Conservation (phyloP, 2,329 filamentous ascomycete species). For the Clonostachys solani region DNA sequence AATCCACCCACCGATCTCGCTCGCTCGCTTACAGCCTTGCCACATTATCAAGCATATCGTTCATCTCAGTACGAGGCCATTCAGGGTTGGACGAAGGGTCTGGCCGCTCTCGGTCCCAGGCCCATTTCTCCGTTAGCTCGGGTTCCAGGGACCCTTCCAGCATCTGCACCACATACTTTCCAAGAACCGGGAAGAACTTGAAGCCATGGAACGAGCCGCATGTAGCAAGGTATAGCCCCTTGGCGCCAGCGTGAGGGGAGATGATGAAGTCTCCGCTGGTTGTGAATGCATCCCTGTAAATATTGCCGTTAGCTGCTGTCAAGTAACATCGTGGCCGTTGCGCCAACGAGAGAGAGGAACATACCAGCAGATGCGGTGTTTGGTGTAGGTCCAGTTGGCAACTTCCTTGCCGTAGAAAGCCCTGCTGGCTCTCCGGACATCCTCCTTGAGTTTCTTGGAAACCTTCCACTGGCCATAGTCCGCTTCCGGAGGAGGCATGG, state of each 20-base stretch:
- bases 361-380: slow-evolving; percentile 65
- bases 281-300: slow-evolving; percentile 59
- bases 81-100: slow-evolving; percentile 46
- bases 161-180: slow-evolving; percentile 58
- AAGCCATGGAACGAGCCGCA: slow-evolving; percentile 65
- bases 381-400: slow-evolving; percentile 51
- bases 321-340: background rate
- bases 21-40: slow-evolving; percentile 17
- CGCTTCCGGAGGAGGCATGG: slow-evolving; percentile 46
- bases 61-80: slow-evolving; percentile 55
- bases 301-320: background rate
- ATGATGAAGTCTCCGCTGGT: slow-evolving; percentile 59
- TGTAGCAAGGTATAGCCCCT: slow-evolving; percentile 56
- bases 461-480: slow-evolving; percentile 65
- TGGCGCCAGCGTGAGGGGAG: slow-evolving; percentile 44
- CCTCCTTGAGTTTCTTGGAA: slow-evolving; percentile 46
- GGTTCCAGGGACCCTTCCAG: slow-evolving; percentile 36
- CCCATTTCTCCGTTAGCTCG: slow-evolving; percentile 43
- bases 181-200: slow-evolving; percentile 64
- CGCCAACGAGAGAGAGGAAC: slow-evolving; percentile 11
- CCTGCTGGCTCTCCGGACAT: slow-evolving; percentile 51
- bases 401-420: slow-evolving; percentile 56
- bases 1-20: background rate
- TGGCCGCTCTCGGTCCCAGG: slow-evolving; percentile 56
- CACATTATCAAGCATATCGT: slow-evolving; percentile 33